These are phyloP conservation scores for Rhodocollybia butyracea DNA, from an alignment of 768 basidiomycete genomes.

Conservation along the genomic window DNA sequence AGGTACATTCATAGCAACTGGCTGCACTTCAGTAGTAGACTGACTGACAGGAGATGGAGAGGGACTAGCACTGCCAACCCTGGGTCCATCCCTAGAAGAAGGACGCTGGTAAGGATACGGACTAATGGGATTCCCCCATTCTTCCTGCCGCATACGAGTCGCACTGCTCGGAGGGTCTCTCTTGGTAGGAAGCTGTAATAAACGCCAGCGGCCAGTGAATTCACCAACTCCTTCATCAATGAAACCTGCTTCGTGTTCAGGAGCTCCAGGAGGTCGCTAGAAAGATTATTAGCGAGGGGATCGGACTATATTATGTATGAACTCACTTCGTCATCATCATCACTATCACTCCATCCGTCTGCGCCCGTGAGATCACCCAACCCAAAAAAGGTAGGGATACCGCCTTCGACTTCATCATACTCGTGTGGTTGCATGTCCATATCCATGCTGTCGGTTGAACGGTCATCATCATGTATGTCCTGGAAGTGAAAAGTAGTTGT, in stretches of 20 bases:
- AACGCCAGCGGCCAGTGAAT: slow-evolving; percentile 64
- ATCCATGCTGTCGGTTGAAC: slow-evolving; percentile 11
- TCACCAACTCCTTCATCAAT: slow-evolving; percentile 50
- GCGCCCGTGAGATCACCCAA: slow-evolving; percentile 8
- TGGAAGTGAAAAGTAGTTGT: slow-evolving; percentile 5
- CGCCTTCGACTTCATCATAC: not conserved
- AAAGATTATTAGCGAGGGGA: not conserved
- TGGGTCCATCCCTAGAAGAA: not conserved
- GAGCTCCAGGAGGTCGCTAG: not conserved
- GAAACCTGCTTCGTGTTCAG: not conserved
- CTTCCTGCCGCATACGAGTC: slow-evolving; percentile 44
- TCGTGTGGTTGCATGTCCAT: slow-evolving; percentile 13
- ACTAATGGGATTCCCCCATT: slow-evolving; percentile 70
- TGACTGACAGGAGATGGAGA: not conserved
- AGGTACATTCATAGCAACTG: not conserved
- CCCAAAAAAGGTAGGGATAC: not conserved
- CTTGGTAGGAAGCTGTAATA: slow-evolving; percentile 57
- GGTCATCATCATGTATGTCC: not conserved
- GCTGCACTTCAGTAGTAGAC: not conserved
- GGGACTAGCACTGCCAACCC: not conserved
- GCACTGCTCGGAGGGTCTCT: slow-evolving; percentile 60
- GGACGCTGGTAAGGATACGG: slow-evolving; percentile 46
- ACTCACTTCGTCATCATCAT: slow-evolving; percentile 7
- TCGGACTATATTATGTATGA: slow-evolving; percentile 22
- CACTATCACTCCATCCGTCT: slow-evolving; percentile 17